phyloP scores from a whole-genome alignment of 2,329 filamentous ascomycete genomes.

The Claviceps fusiformis region DNA sequence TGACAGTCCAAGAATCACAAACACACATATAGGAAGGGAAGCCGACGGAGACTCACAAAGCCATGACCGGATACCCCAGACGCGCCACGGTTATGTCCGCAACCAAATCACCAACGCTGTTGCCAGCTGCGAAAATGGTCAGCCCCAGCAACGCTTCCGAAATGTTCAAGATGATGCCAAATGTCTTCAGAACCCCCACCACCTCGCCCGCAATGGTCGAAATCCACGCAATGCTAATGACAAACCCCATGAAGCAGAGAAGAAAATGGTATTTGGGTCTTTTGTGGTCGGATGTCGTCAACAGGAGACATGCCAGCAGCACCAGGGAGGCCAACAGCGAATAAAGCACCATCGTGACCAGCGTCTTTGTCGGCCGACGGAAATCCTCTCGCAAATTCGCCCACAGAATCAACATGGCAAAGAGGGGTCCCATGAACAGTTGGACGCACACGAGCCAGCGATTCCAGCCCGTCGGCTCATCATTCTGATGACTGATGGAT shows the following conservation, averaged over 20 bases:
- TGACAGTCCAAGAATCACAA: too few species aligned
- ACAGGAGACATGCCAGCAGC: constrained; percentile 51
- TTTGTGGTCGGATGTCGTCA: constrained; percentile 52
- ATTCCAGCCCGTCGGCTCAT: constrained; percentile 57
- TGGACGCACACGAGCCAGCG: constrained; percentile 82
- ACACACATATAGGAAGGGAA: too few species aligned
- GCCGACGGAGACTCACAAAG: constrained; percentile 45
- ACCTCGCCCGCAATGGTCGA: constrained; percentile 92
- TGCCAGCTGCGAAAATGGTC: constrained; percentile 92
- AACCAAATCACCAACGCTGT: constrained; percentile 85
- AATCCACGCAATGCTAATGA: constrained; percentile 90
- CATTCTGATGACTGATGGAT: constrained; percentile 19
- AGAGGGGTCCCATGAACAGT: constrained; percentile 74
- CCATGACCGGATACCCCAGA: constrained; percentile 94
- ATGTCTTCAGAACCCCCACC: constrained; percentile 82
- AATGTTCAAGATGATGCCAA: constrained; percentile 85
- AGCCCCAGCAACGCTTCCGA: constrained; percentile 89
- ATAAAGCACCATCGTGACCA: constrained; percentile 45
- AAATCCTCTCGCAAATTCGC: constrained; percentile 49
- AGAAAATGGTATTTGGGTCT: constrained; percentile 63
- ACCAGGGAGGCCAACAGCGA: constrained; percentile 57
- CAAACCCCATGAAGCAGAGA: constrained; percentile 79
- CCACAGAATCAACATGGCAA: constrained; percentile 66
- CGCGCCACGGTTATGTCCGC: constrained; percentile 89
- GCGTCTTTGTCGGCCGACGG: constrained; percentile 32